Conservation (phyloP, 2,329 filamentous ascomycete species). For the Claviceps arundinis region DNA sequence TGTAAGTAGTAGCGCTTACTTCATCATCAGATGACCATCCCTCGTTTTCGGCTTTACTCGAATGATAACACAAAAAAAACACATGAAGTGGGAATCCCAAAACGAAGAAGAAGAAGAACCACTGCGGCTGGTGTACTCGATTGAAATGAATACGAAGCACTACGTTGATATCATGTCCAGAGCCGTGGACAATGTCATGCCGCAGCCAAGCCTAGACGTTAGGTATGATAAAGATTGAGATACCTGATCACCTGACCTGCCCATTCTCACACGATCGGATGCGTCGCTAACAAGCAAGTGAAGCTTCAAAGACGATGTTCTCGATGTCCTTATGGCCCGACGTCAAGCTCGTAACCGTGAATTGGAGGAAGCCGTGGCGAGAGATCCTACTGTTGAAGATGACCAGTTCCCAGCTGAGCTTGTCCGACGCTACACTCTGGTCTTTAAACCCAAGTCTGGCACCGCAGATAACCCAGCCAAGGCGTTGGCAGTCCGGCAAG, state of each 20-base stretch:
- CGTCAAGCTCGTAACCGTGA: constrained; percentile 76
- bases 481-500: constrained; percentile 77
- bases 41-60: not conserved
- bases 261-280: not conserved
- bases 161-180: constrained; percentile 86
- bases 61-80: not conserved
- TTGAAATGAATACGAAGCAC: constrained; percentile 85
- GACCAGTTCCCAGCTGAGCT: constrained; percentile 84
- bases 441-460: constrained; percentile 83
- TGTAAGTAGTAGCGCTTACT: constrained; percentile 31
- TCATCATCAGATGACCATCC: not conserved
- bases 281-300: not conserved
- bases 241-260: not conserved
- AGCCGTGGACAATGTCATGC: constrained; percentile 79
- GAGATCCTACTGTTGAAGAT: constrained; percentile 51
- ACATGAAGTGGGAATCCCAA: constrained; percentile 61
- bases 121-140: constrained; percentile 63
- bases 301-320: constrained; percentile 91
- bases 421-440: constrained; percentile 84
- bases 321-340: constrained; percentile 93
- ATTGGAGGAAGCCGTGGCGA: constrained; percentile 52
- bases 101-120: constrained; percentile 52
- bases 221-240: constrained; percentile 34
- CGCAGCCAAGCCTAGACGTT: constrained; percentile 61
- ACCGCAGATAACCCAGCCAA: constrained; percentile 50